A percentile compares a stretch with the other conserved stretches of the same genome.
Evolutionary conservation across 192 early-diverging fungal species (phyloP).

Genomic region (Allomyces macrogynus): DNA sequence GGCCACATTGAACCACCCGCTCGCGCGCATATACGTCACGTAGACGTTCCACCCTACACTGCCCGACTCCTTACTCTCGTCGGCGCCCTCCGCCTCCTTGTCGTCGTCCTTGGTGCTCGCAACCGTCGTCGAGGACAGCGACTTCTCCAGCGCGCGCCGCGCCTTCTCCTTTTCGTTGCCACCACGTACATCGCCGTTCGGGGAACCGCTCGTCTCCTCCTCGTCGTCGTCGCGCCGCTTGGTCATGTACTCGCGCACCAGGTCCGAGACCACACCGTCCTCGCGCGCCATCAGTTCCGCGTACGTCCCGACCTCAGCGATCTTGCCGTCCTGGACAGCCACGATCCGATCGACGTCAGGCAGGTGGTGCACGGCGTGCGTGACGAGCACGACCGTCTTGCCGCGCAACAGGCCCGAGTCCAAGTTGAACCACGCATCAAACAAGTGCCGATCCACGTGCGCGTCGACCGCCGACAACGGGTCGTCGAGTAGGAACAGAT

Average conservation of each 20-base stretch:
- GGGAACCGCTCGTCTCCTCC: neutral
- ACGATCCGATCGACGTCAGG: constrained; percentile 19
- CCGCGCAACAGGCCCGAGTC: constrained; percentile 23
- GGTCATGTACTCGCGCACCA: neutral
- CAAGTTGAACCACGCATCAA: constrained; percentile 29
- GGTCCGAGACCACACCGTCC: neutral
- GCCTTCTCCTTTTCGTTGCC: neutral
- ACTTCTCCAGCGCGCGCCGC: neutral
- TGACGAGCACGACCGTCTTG: constrained; percentile 34
- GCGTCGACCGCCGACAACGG: constrained; percentile 44
- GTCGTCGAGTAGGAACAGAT: constrained; percentile 48
- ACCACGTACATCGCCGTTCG: neutral
- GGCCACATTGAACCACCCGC: neutral
- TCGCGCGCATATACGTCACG: neutral
- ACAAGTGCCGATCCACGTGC: constrained; percentile 37
- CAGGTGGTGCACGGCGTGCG: constrained; percentile 33
- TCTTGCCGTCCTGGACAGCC: constrained; percentile 23
- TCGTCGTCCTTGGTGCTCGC: neutral
- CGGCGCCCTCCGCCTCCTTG: neutral
- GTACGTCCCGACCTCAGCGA: constrained; percentile 4
- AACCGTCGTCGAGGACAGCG: neutral
- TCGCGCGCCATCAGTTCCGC: neutral
- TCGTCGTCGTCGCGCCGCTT: neutral
- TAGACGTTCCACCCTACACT: neutral
- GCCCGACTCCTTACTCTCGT: neutral